Percentiles rank a stretch among this genome's conserved stretches.
phyloP scores from a whole-genome alignment of 2,329 filamentous ascomycete genomes.

The Monilinia aucupariae region DNA sequence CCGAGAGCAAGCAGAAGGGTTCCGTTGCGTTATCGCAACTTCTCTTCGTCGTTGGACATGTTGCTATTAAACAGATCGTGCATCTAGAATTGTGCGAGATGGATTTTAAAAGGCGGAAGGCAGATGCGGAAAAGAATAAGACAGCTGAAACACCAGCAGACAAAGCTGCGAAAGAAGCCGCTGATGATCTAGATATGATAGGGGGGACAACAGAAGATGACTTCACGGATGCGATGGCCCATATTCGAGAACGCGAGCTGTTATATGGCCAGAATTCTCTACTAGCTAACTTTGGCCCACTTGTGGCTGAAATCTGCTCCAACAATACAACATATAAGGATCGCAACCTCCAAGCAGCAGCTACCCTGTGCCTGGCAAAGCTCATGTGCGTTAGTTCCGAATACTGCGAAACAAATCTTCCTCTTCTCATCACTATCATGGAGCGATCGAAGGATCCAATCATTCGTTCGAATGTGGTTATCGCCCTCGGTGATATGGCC shows the following conservation, averaged over 20 bases:
- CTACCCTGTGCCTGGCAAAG: conserved; percentile 91
- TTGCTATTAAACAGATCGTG: conserved; percentile 98
- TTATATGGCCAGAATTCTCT: conserved; percentile 78
- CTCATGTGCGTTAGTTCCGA: conserved; percentile 97
- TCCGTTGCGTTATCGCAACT: conserved; percentile 80
- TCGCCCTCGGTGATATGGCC: conserved; percentile 96
- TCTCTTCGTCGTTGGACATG: conserved; percentile 90
- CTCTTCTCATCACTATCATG: conserved; percentile 94
- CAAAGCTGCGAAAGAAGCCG: conserved; percentile 58
- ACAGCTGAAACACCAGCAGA: conserved; percentile 42
- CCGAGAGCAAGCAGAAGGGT: conserved; percentile 53
- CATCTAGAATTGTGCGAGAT: conserved; percentile 96
- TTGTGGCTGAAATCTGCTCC: conserved; percentile 89
- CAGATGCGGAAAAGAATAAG: conserved; percentile 71
- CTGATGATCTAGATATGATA: conserved; percentile 91
- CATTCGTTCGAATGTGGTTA: conserved; percentile 91
- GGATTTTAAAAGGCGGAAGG: conserved; percentile 95
- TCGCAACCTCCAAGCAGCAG: conserved; percentile 83
- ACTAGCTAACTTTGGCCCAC: conserved; percentile 81
- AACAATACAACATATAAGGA: conserved; percentile 92
- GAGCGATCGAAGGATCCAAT: conserved; percentile 89
- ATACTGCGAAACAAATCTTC: conserved; percentile 90
- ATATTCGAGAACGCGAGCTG: conserved; percentile 79
- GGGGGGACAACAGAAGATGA: conserved; percentile 94
- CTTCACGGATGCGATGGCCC: conserved; percentile 79